A percentile compares a stretch with the other conserved stretches of the same genome.
These are phyloP conservation scores for Helenozyma baotianmanensis DNA, from an alignment of 805 yeast species.

Conservation along the genomic window DNA sequence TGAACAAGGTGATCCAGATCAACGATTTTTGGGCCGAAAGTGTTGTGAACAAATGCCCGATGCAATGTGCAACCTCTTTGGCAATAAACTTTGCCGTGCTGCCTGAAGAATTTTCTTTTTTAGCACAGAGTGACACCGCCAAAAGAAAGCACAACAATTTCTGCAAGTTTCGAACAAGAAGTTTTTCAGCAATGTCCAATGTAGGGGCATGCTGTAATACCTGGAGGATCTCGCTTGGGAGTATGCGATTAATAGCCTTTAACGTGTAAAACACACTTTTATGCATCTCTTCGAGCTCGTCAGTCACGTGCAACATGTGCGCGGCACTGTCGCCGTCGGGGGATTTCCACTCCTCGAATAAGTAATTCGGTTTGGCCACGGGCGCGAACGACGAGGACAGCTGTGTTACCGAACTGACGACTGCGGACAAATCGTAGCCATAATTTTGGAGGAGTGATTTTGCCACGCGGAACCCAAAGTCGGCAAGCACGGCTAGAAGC, in stretches of 20 bases:
- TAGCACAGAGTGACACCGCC: conserved; percentile 7
- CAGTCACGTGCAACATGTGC: conserved; percentile 6
- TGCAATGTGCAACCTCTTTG: too few species aligned
- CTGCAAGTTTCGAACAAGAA: conserved; percentile 8
- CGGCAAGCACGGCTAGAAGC: conserved; percentile 6
- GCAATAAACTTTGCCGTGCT: conserved; percentile 1
- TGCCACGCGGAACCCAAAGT: conserved; percentile 10
- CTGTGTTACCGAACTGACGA: not conserved
- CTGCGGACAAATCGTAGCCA: conserved; percentile 1
- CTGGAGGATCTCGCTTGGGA: conserved; percentile 5
- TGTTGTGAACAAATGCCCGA: too few species aligned
- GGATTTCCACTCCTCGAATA: conserved; percentile 9
- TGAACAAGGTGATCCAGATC: conserved; percentile 27
- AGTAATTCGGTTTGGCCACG: conserved; percentile 23
- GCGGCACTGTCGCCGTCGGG: conserved; percentile 2
- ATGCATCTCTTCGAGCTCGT: conserved; percentile 10
- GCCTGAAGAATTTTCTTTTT: conserved; percentile 1
- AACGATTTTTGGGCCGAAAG: conserved; percentile 7
- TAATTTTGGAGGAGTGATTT: conserved; percentile 1
- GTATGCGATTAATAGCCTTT: conserved; percentile 1
- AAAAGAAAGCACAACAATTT: conserved; percentile 7
- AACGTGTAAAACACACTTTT: conserved; percentile 6
- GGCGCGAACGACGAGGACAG: conserved; percentile 26
- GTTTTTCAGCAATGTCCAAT: conserved; percentile 5
- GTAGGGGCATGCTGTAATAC: not conserved